These are phyloP conservation scores for Scheffersomyces titani DNA, from an alignment of 1,139 yeast genomes.

Conservation along the genomic window DNA sequence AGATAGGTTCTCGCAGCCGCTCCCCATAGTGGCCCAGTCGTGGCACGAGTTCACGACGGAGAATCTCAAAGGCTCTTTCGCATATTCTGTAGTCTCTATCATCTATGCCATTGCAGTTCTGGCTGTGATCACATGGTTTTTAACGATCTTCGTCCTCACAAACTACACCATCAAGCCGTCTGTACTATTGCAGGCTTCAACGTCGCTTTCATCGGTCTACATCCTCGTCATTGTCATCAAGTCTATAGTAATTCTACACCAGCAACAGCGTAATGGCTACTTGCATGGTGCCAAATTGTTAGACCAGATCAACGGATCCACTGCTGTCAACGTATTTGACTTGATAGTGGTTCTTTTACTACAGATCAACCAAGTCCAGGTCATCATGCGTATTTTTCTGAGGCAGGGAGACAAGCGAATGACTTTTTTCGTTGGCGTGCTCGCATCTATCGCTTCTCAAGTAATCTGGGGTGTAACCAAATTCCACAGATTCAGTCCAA, in stretches of 20 bases:
- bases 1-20: conserved; percentile 25
- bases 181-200: conserved; percentile 43
- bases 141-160: conserved; percentile 64
- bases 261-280: conserved; percentile 57
- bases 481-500: conserved; percentile 39
- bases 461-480: conserved; percentile 70
- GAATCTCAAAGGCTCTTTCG: conserved; percentile 45
- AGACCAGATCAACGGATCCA: conserved; percentile 44
- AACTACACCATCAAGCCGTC: conserved; percentile 60
- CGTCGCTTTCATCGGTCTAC: conserved; percentile 54
- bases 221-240: conserved; percentile 51
- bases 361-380: conserved; percentile 75
- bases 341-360: conserved; percentile 60
- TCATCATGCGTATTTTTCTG: conserved; percentile 69
- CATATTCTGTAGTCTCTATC: conserved; percentile 60
- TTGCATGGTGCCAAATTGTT: conserved; percentile 56
- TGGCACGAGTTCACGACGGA: conserved; percentile 42
- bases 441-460: conserved; percentile 60
- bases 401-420: conserved; percentile 71
- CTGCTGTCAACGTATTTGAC: conserved; percentile 60
- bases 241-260: conserved; percentile 44
- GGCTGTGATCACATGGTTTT: conserved; percentile 64
- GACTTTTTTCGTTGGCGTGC: conserved; percentile 61
- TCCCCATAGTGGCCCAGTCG: conserved; percentile 40
- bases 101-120: conserved; percentile 64